phyloP scores from a whole-genome alignment of 164 flowering plant species.

The Piper longum region DNA sequence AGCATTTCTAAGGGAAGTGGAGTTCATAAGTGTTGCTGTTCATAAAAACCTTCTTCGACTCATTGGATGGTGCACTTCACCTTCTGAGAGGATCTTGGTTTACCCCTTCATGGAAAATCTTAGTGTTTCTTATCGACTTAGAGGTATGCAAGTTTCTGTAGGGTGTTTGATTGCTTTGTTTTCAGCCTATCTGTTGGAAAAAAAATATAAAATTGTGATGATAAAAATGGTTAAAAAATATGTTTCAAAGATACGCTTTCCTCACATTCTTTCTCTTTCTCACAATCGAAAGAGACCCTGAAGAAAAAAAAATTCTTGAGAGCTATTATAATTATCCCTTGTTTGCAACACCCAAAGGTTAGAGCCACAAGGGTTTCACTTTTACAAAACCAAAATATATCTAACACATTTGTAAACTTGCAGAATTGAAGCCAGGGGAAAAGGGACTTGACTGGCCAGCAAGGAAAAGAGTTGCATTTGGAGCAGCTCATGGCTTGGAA shows the following conservation, averaged over 20 bases:
- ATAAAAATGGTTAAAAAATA: too few species aligned
- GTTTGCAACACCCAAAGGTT: too few species aligned
- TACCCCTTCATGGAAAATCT: conserved; percentile 49
- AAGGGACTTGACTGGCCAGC: conserved; percentile 45
- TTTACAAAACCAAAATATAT: too few species aligned
- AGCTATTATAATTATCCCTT: too few species aligned
- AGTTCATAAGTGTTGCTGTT: conserved; percentile 41
- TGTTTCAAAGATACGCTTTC: too few species aligned
- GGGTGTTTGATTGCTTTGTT: too few species aligned
- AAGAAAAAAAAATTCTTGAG: too few species aligned
- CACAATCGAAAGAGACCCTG: too few species aligned
- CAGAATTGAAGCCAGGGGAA: conserved; percentile 28
- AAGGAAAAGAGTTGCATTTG: conserved; percentile 41
- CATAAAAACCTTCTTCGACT: conserved; percentile 41
- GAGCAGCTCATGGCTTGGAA: conserved; percentile 43
- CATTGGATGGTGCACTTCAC: conserved; percentile 37
- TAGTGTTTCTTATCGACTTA: conserved; percentile 39
- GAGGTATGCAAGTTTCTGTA: conserved; percentile 17
- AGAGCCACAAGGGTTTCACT: too few species aligned
- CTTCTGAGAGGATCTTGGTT: conserved; percentile 37
- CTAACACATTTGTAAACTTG: background rate
- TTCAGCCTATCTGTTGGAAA: too few species aligned
- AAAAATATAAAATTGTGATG: too few species aligned
- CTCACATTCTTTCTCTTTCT: too few species aligned
- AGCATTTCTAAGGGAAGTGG: conserved; percentile 44